Base-by-base conservation (phyloP, 2,329 filamentous ascomycete species). In the Fusarium brachygibbosum region DNA sequence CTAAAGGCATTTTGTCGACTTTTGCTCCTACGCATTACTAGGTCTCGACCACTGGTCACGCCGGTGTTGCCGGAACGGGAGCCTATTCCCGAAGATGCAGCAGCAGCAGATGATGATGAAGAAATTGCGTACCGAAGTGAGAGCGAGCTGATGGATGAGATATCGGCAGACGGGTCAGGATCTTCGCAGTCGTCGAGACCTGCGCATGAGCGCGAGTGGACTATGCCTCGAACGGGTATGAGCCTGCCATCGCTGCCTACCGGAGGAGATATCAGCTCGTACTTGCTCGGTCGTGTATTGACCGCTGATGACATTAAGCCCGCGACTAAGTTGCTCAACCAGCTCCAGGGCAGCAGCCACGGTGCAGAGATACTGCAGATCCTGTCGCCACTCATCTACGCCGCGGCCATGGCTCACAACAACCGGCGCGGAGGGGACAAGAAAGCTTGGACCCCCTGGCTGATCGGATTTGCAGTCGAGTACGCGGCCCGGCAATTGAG, bases 291-390 rank as follows among this genome's bases (percentile, higher is more conserved):
- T 34, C 94, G 97, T 70, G 95, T 98, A 14, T 86, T 99, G 46
- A 97, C 93, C 0, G 93, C 96, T 11, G 96, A 99, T 80, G 96
- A 98, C 77, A 96, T 99, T 83, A 98, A 97, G 79, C 93, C 95
- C 0, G 93, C 96, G 0, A 91, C 91, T 35, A 90, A 92, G 55
- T 87, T 99, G 9, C 85, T 98, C n/a, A 94, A 97, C 77, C 89
- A 89, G 35, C 86, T 96, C 2, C 90, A 91, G 66, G 94, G 94
- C 13, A 81, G 84, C 4, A 86, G 86, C 1, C 93, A 94, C 72
- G 82, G 93, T 1, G 94, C 95, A 6, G 96, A 99, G 82, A 83
- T 94, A n/a, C 83, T 99, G 46, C 95, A 97, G 78, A 97, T 98
- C 69, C 81, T 98, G 3, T 89, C 95, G 19, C 96, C 96, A 0